Conservation (phyloP, 108 stramenopile species). For the Bacterosira constricta region DNA sequence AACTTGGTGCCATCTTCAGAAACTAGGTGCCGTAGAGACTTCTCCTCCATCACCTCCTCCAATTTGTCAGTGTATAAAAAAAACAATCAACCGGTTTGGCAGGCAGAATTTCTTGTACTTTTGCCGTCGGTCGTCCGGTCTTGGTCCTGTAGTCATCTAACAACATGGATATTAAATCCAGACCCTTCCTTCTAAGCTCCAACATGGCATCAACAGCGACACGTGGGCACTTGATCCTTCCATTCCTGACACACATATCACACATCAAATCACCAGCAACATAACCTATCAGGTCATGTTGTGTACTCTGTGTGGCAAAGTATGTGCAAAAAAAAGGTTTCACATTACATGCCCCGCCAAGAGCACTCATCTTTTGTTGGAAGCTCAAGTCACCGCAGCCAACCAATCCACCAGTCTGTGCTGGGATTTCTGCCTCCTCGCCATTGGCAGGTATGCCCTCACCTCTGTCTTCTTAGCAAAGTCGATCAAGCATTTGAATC, state of each 20-base stretch:
- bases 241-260: not conserved
- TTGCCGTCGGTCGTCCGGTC: not conserved
- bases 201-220: not conserved
- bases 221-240: not conserved
- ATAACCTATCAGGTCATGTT: not conserved
- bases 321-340: not conserved
- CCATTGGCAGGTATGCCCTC: not conserved
- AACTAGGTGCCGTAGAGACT: too few species aligned
- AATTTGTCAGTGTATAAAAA: not conserved
- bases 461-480: not conserved
- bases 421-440: too few species aligned
- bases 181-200: not conserved
- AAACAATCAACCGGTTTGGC: not conserved
- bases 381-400: not conserved
- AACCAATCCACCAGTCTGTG: too few species aligned
- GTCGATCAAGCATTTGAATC: too few species aligned
- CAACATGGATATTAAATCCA: not conserved
- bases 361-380: constrained; percentile 4
- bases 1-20: too few species aligned
- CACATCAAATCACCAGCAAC: not conserved
- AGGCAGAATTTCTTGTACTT: not conserved
- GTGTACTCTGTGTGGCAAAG: not conserved
- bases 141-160: not conserved
- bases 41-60: not conserved
- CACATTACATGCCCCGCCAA: not conserved